Base-by-base conservation (phyloP, 108 stramenopile species). In the Fragilariopsis cylindrus region DNA sequence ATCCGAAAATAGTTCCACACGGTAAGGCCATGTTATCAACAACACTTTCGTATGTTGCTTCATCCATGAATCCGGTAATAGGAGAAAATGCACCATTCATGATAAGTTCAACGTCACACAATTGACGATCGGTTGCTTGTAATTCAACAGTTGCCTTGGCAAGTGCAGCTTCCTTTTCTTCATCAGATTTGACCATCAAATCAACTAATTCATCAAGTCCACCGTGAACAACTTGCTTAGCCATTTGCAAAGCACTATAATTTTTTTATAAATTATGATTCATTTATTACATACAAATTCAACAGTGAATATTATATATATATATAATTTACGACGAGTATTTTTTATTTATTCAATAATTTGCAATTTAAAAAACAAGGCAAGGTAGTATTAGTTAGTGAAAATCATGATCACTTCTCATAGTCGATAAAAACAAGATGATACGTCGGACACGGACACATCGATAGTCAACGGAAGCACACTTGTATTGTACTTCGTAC, bases 11-110 rank as follows among this genome's bases (percentile, higher is more conserved):
- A 67, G 94, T 92, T 65, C 96, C 96, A 75, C 95, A 92, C 40
- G 96, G 91, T 52, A 99, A 90, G 15, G 88, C 90, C 87, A 96
- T 88, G 72, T 92, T 86, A 57, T 96, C 92, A 21, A 99, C 97
- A 48, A 99, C 99, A 69, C 50, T 42, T 48, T 86, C 83, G 89
- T 99, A 99, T 21, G 91, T 87, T 6, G 76, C 82, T 76, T 98
- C 93, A 72, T 97, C 88, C 99, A 99, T 99, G 88, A 98, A 99
- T 72, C 95, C 95, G 52, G 96, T 96, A 64, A 99, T 79, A 46
- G 99, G 99, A 60, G 91, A 90, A 86, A 99, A 98, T 80, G 97
- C 99, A 65, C 99, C 99, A 66, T 97, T 98, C 87, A 96, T 94
- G 80, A 99, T 89, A 16, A 99, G 91, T 84, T 99, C 98, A 49